These are phyloP conservation scores for Penicillium riverlandense DNA, from an alignment of 495 filamentous ascomycete genomes.

Conservation along the genomic window DNA sequence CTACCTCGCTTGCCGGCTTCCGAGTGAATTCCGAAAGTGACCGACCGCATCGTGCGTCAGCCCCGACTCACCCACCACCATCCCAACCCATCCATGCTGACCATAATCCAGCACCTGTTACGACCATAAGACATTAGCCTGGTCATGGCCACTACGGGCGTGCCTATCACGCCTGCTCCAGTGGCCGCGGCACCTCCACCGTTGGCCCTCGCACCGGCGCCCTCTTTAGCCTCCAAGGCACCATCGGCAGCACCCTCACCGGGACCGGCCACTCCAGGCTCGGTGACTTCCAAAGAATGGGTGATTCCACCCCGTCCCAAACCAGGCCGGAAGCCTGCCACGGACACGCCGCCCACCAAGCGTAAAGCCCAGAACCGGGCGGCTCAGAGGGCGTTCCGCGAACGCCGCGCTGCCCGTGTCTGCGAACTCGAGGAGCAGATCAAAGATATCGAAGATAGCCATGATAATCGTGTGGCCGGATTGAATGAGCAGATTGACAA, in stretches of 20 bases:
- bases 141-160: slow-evolving; percentile 29
- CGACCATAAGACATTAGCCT: neutral
- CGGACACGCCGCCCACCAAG: slow-evolving; percentile 84
- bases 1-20: slow-evolving; percentile 27
- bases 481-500: slow-evolving; percentile 40
- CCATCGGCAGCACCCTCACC: slow-evolving; percentile 34
- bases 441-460: slow-evolving; percentile 52
- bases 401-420: slow-evolving; percentile 74
- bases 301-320: slow-evolving; percentile 81
- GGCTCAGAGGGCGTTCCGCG: slow-evolving; percentile 89
- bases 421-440: slow-evolving; percentile 82
- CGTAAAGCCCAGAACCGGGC: slow-evolving; percentile 89
- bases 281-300: slow-evolving; percentile 74
- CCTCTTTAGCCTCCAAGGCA: slow-evolving; percentile 26
- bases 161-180: slow-evolving; percentile 24
- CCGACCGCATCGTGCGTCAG: slow-evolving; percentile 31
- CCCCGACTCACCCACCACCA: slow-evolving; percentile 14
- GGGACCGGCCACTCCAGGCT: slow-evolving; percentile 36
- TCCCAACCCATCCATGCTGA: slow-evolving; percentile 8
- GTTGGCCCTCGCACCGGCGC: slow-evolving; percentile 24
- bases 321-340: slow-evolving; percentile 89
- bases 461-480: slow-evolving; percentile 34
- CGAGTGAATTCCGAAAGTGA: slow-evolving; percentile 33
- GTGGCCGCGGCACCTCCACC: slow-evolving; percentile 21
- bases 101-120: slow-evolving; percentile 7